Percentiles rank a stretch among this genome's conserved stretches.
These are phyloP conservation scores for Pisolithus microcarpus DNA, from an alignment of 768 basidiomycete species.

Conservation along the genomic window DNA sequence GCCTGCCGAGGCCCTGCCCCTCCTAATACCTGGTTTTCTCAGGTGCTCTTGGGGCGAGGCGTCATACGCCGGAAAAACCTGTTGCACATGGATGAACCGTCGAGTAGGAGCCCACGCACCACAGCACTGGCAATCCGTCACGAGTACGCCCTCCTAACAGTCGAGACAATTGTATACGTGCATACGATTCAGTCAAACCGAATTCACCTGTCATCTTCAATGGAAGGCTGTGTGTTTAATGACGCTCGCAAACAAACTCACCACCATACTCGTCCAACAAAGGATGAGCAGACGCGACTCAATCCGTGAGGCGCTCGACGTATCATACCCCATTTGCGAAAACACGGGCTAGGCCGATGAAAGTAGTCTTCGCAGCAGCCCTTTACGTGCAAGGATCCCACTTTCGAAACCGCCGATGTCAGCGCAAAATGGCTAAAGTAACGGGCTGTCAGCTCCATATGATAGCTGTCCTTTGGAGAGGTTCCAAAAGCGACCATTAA, in stretches of 20 bases:
- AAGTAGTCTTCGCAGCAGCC: slow-evolving; percentile 7
- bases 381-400: not conserved
- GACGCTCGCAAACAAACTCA: slow-evolving; percentile 6
- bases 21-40: not conserved
- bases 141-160: too few species aligned
- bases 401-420: not conserved
- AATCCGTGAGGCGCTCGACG: slow-evolving; percentile 1
- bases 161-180: not conserved
- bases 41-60: not conserved
- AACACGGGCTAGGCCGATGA: not conserved
- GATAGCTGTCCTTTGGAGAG: not conserved
- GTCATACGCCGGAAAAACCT: not conserved
- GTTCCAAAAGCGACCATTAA: not conserved
- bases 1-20: slow-evolving; percentile 13
- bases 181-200: not conserved
- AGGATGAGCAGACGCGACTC: slow-evolving; percentile 4
- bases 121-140: too few species aligned
- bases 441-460: not conserved
- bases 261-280: slow-evolving; percentile 11
- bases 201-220: not conserved
- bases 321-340: slow-evolving; percentile 5
- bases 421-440: not conserved
- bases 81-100: not conserved
- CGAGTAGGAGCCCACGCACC: not conserved
- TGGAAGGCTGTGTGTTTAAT: slow-evolving; percentile 2